Conservation (phyloP, 2,329 filamentous ascomycete genomes). For the Aspergillus versicolor region DNA sequence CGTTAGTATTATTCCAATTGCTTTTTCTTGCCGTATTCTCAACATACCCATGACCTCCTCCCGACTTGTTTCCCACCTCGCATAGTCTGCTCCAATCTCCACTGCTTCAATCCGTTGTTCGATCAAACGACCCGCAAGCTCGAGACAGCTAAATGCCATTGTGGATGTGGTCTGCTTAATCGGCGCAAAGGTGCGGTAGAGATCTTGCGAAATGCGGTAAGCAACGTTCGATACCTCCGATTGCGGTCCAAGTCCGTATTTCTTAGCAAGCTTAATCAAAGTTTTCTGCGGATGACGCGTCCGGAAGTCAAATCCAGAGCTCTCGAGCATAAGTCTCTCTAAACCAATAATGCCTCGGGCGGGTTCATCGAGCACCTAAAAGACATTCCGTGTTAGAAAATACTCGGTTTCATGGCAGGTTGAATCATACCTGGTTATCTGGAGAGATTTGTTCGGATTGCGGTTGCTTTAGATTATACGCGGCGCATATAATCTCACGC, state of each 20-base stretch:
- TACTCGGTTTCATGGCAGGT: neutral
- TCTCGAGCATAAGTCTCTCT: constrained; percentile 89
- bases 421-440: constrained; percentile 73
- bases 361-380: constrained; percentile 73
- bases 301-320: constrained; percentile 89
- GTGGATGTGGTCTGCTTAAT: constrained; percentile 86
- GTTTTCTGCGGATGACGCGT: constrained; percentile 83
- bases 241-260: constrained; percentile 54
- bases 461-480: constrained; percentile 77
- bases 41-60: constrained; percentile 49
- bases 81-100: constrained; percentile 50
- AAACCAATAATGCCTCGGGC: constrained; percentile 83
- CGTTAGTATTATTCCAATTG: constrained; percentile 24
- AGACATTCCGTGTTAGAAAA: neutral
- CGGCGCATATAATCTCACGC: constrained; percentile 84
- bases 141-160: constrained; percentile 77
- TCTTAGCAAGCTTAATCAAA: constrained; percentile 73
- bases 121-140: constrained; percentile 72
- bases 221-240: constrained; percentile 63
- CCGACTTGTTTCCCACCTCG: constrained; percentile 47
- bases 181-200: constrained; percentile 90
- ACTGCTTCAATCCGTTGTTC: constrained; percentile 55
- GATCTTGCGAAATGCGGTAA: constrained; percentile 80
- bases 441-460: constrained; percentile 67
- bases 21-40: constrained; percentile 26